Evolutionary conservation across 73 alveolate genomes (phyloP).

Genomic region (Stentor roeselii): DNA sequence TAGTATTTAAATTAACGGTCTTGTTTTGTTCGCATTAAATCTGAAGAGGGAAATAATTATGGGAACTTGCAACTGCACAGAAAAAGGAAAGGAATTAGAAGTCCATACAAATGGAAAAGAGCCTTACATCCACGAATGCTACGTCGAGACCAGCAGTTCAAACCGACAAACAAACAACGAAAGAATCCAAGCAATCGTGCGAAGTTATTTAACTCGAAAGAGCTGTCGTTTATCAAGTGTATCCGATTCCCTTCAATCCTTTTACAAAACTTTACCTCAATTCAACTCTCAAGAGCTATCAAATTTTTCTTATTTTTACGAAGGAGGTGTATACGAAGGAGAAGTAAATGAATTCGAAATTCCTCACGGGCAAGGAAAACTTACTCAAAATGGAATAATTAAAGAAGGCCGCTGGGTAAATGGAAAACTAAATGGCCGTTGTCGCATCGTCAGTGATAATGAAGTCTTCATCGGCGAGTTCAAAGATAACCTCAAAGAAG

Average conservation of each 20-base stretch:
- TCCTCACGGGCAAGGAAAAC: conserved; percentile 55
- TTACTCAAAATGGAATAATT: conserved; percentile 30
- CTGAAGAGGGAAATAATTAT: too few species aligned
- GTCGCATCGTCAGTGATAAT: not conserved
- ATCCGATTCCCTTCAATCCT: not conserved
- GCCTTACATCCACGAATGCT: not conserved
- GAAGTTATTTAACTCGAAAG: not conserved
- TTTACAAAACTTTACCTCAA: not conserved
- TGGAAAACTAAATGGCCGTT: not conserved
- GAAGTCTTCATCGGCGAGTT: not conserved
- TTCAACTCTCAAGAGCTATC: too few species aligned
- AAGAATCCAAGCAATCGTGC: not conserved
- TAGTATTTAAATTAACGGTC: too few species aligned
- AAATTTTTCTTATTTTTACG: conserved; percentile 5
- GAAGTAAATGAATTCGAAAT: conserved; percentile 42
- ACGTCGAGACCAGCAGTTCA: not conserved
- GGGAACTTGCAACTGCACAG: not conserved
- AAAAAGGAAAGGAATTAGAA: not conserved
- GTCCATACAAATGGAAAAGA: not conserved
- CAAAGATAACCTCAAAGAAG: not conserved
- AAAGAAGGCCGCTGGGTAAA: not conserved
- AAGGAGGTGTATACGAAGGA: conserved; percentile 62
- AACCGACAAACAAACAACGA: not conserved
- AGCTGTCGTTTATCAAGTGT: not conserved
- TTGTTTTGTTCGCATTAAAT: too few species aligned